Evolutionary conservation across 2,329 filamentous ascomycete genomes (phyloP).

Genomic region (Westerdykella ornata): DNA sequence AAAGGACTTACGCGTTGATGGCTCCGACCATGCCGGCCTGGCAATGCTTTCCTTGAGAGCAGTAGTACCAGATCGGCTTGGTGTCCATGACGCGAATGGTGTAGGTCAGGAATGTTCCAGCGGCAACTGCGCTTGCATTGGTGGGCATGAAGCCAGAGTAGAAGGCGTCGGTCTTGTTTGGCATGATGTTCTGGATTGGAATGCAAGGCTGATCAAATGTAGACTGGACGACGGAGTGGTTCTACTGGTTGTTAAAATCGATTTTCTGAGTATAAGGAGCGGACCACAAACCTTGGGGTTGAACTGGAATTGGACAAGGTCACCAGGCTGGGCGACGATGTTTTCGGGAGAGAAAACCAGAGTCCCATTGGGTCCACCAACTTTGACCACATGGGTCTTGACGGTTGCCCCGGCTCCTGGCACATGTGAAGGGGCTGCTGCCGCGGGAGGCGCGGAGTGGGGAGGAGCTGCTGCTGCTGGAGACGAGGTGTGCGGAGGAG

Average conservation of each 20-base stretch:
- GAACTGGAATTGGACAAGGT: constrained; percentile 50
- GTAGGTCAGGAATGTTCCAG: constrained; percentile 54
- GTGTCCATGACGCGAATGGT: constrained; percentile 63
- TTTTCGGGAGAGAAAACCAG: constrained; percentile 61
- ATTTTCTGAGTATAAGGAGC: neutral
- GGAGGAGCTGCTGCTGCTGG: neutral
- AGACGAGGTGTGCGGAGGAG: constrained; percentile 8
- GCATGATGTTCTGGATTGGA: constrained; percentile 47
- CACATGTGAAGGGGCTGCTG: neutral
- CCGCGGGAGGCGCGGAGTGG: neutral
- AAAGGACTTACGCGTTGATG: constrained; percentile 60
- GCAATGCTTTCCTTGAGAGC: constrained; percentile 67
- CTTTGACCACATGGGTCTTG: constrained; percentile 55
- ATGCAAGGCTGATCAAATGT: constrained; percentile 65
- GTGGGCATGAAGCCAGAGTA: constrained; percentile 61
- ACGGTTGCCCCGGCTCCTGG: constrained; percentile 7
- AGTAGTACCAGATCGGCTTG: constrained; percentile 73
- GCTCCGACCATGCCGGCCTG: constrained; percentile 69
- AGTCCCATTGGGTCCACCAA: constrained; percentile 49
- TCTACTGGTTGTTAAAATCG: constrained; percentile 34
- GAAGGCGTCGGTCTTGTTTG: constrained; percentile 50
- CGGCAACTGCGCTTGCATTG: constrained; percentile 21
- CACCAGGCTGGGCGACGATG: constrained; percentile 56
- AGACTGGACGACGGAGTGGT: constrained; percentile 76
- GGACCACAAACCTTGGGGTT: constrained; percentile 37